A percentile compares a stretch with the other conserved stretches of the same genome.
Conservation (phyloP, 805 yeast genomes). For the Wickerhamomyces kurtzmanii region DNA sequence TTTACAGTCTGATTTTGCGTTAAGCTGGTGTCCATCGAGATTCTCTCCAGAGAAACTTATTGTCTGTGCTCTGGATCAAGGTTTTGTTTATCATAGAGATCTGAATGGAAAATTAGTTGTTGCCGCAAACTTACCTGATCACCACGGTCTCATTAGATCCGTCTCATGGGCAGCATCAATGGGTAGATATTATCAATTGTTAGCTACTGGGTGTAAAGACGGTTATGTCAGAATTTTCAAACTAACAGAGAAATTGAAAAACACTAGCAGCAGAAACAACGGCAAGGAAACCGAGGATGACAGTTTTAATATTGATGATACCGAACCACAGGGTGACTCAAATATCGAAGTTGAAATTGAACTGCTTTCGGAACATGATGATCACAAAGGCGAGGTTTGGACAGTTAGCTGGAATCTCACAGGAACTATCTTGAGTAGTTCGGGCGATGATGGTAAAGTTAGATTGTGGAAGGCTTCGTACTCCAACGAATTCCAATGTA, state of each 20-base stretch:
- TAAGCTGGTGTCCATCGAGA: conserved; percentile 88
- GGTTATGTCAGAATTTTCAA: conserved; percentile 85
- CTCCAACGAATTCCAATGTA: conserved; percentile 79
- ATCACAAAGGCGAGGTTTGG: conserved; percentile 90
- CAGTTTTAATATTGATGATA: conserved; percentile 1
- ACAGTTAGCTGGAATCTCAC: conserved; percentile 91
- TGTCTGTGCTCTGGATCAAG: conserved; percentile 82
- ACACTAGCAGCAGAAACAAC: not conserved
- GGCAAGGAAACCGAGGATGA: not conserved
- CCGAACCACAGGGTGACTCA: conserved; percentile 5
- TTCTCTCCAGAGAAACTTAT: conserved; percentile 73
- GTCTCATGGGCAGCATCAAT: conserved; percentile 96
- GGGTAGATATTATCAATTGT: conserved; percentile 79
- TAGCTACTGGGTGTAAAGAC: conserved; percentile 95
- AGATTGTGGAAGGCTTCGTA: conserved; percentile 88
- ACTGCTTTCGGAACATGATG: conserved; percentile 56
- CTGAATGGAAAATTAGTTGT: conserved; percentile 40
- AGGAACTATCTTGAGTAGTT: conserved; percentile 84
- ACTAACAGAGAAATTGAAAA: conserved; percentile 34
- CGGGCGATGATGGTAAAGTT: conserved; percentile 93
- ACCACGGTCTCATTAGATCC: conserved; percentile 76
- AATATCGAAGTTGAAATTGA: conserved; percentile 34
- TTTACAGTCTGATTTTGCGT: conserved; percentile 74
- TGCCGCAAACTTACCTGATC: conserved; percentile 69
- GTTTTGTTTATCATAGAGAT: conserved; percentile 58